Evolutionary conservation across 164 flowering plant genomes (phyloP), one percentile per base, ranked within the genome.

Genomic region (Euptelea pleiosperma): DNA sequence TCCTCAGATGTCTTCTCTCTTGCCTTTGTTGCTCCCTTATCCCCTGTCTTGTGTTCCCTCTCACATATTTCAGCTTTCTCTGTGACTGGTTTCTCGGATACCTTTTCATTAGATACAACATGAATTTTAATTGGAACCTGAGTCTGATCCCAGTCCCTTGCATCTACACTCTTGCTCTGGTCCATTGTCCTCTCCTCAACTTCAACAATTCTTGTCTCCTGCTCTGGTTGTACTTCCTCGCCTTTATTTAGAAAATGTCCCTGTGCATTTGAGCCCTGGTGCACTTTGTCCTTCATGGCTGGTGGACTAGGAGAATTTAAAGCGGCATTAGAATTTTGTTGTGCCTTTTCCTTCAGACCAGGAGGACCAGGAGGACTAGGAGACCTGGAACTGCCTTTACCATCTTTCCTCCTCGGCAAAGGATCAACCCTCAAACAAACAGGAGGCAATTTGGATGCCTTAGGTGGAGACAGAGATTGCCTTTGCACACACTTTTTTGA

Each of bases 341-440:
- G 46, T 58, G 26, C 18, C 39, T 62, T 64, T 25, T 21, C 65
- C 53, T 70, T 75, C 4, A 31, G 40, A 45, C 68, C 62, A 29
- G 83, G 77, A 60, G 88, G 40, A 45, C 68, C 62, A 29, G 83
- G 77, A 60, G 88, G 82, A 52, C 83, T 80, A 16, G 78, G 78
- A 35, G 89, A 79, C 54, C 84, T 73, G 31, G 84, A 77, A 28
- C 58, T 65, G 1, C 77, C 79, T 57, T 75, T 75, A 19, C 70
- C 72, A 55, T 40, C 71, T 51, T 71, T 85, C 75, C 56, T 84
- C 68, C 58, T 75, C 5, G 84, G 85, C 61, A 82, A 52, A 15
- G 94, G 97, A 62, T 87, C 94, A 37, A 87, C 78, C 57, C 94
- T 75, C 47, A 89, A 63, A 55, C 94, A 85, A 56, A 89, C 80